phyloP scores from a whole-genome alignment of 352 stramenopile species.

The Globisporangium cylindrosporum region DNA sequence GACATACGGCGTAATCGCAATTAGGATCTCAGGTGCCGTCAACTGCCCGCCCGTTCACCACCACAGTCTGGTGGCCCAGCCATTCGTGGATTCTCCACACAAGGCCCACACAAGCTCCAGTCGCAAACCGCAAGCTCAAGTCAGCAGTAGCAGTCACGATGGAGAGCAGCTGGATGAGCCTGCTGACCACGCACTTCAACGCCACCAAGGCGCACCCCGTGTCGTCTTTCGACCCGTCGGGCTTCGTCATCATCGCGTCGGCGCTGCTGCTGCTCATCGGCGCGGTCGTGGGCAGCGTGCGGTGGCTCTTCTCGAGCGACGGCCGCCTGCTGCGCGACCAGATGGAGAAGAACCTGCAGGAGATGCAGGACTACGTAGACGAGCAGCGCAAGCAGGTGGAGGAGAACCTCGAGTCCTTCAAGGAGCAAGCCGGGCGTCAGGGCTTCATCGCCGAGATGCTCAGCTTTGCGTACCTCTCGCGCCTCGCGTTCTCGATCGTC shows the following conservation, averaged over 20 bases:
- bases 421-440: slow-evolving; percentile 57
- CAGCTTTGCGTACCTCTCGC: slow-evolving; percentile 82
- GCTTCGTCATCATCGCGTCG: slow-evolving; percentile 80
- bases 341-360: slow-evolving; percentile 73
- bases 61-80: background rate
- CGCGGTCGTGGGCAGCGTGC: slow-evolving; percentile 47
- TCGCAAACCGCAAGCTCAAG: background rate
- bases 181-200: slow-evolving; percentile 84
- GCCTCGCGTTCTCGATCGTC: slow-evolving; percentile 78
- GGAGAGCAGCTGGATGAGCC: slow-evolving; percentile 60
- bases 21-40: background rate
- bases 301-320: slow-evolving; percentile 33
- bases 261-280: slow-evolving; percentile 66
- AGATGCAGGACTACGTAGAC: slow-evolving; percentile 73
- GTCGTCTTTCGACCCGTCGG: slow-evolving; percentile 82
- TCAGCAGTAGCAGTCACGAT: slow-evolving; percentile 21
- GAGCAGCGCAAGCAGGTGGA: slow-evolving; percentile 62
- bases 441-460: slow-evolving; percentile 88
- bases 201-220: slow-evolving; percentile 77
- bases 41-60: background rate
- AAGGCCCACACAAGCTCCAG: background rate
- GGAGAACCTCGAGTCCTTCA: slow-evolving; percentile 73
- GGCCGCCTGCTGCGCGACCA: slow-evolving; percentile 47
- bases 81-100: background rate
- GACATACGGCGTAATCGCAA: background rate